These are phyloP conservation scores for Hypoxylon sp. DNA, from an alignment of 2,329 filamentous ascomycete genomes.

Conservation along the genomic window DNA sequence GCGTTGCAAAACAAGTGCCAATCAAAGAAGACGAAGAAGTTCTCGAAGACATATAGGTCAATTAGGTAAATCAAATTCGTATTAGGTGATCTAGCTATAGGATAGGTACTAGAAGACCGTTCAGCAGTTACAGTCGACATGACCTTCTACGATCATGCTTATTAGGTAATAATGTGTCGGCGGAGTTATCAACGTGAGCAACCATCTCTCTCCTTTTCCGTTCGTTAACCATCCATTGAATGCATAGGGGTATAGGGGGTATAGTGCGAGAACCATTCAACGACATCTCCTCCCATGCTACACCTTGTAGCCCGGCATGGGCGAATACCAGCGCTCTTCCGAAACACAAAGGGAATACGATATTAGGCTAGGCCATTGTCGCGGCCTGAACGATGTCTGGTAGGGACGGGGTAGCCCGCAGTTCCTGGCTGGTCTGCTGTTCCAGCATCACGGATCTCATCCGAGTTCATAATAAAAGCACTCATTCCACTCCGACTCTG, in stretches of 20 bases:
- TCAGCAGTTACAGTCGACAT: conserved; percentile 18
- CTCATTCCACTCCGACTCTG: conserved; percentile 5
- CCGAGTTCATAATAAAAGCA: conserved; percentile 1
- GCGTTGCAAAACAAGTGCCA: not conserved
- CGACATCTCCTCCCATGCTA: conserved; percentile 35
- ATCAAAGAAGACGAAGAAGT: not conserved
- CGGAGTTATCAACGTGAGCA: conserved; percentile 26
- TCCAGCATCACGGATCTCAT: conserved; percentile 13
- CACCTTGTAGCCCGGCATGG: conserved; percentile 22
- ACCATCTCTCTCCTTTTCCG: conserved; percentile 27
- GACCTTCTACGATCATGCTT: conserved; percentile 20
- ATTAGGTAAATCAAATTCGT: conserved; percentile 32
- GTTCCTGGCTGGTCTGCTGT: conserved; percentile 4
- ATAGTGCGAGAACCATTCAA: conserved; percentile 49
- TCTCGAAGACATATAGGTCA: not conserved
- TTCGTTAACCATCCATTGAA: conserved; percentile 44
- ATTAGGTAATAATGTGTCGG: conserved; percentile 32
- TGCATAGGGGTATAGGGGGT: conserved; percentile 43
- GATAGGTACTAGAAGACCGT: conserved; percentile 28
- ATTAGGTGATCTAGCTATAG: conserved; percentile 23
- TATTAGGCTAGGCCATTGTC: conserved; percentile 42
- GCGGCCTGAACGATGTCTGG: conserved; percentile 40
- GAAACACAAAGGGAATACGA: conserved; percentile 35
- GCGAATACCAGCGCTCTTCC: conserved; percentile 33
- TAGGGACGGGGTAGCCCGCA: conserved; percentile 1